A percentile compares a stretch with the other conserved stretches of the same genome.
Conservation (phyloP, 495 filamentous ascomycete species). For the Haplographium delicatum region DNA sequence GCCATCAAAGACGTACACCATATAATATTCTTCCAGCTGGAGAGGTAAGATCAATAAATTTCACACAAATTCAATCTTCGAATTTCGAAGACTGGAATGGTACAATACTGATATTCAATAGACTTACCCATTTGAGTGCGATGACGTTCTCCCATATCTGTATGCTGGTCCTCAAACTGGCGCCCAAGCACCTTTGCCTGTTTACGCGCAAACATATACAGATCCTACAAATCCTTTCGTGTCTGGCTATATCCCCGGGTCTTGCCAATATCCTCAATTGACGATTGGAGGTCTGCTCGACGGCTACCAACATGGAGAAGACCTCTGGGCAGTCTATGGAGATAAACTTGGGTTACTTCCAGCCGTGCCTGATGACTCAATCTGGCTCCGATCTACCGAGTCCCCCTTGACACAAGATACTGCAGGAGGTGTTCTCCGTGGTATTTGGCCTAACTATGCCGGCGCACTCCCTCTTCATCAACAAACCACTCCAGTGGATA, state of each 20-base stretch:
- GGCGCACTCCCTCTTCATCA: conserved; percentile 4
- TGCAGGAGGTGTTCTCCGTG: conserved; percentile 1
- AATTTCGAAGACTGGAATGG: background rate
- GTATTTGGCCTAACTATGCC: background rate
- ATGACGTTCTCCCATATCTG: conserved; percentile 7
- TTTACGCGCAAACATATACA: conserved; percentile 4
- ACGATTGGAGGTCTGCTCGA: conserved; percentile 8
- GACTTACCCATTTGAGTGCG: conserved; percentile 5
- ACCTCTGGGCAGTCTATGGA: conserved; percentile 7
- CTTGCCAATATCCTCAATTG: conserved; percentile 4
- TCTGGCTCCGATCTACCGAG: conserved; percentile 7
- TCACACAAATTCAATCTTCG: too few species aligned
- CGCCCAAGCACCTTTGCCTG: background rate
- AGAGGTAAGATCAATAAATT: background rate
- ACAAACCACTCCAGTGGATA: conserved; percentile 3
- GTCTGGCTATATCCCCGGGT: background rate
- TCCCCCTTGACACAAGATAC: conserved; percentile 5
- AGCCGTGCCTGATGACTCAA: background rate
- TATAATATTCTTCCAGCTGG: conserved; percentile 8
- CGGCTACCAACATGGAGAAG: conserved; percentile 2
- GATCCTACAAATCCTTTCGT: conserved; percentile 6
- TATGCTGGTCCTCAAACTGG: background rate
- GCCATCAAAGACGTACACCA: conserved; percentile 8
- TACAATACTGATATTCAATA: background rate
- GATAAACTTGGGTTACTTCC: conserved; percentile 5